These are phyloP conservation scores for Trichoderma lentiforme DNA, from an alignment of 2,329 filamentous ascomycete genomes.

Conservation along the genomic window DNA sequence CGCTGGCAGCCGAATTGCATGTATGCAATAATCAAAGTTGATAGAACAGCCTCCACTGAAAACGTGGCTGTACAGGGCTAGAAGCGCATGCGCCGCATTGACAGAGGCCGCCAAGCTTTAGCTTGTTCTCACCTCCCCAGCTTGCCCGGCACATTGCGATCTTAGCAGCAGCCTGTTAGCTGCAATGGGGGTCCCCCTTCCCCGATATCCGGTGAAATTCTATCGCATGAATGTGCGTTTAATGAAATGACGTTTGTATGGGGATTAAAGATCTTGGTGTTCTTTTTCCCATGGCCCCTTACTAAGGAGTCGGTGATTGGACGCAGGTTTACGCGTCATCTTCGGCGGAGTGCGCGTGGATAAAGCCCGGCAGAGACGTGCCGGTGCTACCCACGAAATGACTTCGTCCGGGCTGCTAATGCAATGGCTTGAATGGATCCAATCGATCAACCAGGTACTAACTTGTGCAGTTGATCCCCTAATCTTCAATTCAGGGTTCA, in stretches of 20 bases:
- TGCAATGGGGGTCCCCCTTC: not conserved
- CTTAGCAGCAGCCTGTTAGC: not conserved
- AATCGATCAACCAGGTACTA: not conserved
- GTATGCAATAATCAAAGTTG: not conserved
- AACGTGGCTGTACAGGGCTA: slow-evolving; percentile 19
- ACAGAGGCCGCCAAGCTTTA: slow-evolving; percentile 16
- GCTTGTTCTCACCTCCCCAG: not conserved
- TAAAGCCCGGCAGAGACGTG: not conserved
- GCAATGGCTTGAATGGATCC: not conserved
- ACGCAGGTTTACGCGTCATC: slow-evolving; percentile 1
- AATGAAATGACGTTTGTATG: not conserved
- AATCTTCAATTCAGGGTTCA: not conserved
- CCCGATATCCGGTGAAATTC: not conserved
- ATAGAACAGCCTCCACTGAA: slow-evolving; percentile 11
- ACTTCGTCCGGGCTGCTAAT: not conserved
- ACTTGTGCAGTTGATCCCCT: not conserved
- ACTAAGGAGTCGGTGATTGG: not conserved
- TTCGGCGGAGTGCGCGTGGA: not conserved
- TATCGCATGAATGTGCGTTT: not conserved
- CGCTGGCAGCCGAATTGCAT: not conserved
- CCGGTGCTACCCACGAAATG: not conserved
- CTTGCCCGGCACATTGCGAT: slow-evolving; percentile 7
- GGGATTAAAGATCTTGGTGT: not conserved
- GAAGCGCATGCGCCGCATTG: not conserved
- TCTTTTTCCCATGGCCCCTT: not conserved